Evolutionary conservation across 768 basidiomycete species (phyloP), one percentile per base, ranked within the genome.

Genomic region (Boletus speciosus): DNA sequence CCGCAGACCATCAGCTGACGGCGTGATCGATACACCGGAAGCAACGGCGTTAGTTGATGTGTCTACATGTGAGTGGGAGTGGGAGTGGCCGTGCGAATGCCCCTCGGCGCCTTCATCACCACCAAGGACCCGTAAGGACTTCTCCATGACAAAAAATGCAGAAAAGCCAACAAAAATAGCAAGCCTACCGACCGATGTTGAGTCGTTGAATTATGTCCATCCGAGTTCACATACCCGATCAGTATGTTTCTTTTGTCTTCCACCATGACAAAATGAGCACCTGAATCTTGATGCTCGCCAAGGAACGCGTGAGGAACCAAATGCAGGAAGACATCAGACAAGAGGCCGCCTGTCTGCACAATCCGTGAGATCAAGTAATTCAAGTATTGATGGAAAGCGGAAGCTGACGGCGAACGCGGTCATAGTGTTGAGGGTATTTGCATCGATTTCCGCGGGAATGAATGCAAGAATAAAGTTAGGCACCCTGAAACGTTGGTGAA

Each of bases 391-490:
- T 49, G 29, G 53, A 46, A 59, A 40, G 40, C 40, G 49, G 52
- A 55, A 47, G 68, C 86, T 69, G 68, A 90, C 89, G 56, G 93
- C 93, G 68, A 94, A 94, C 6, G 93, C 90, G 34, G 92, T 94
- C 92, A 94, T 94, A 12, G 90, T 93, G 64, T 94, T 94, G 54
- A 95, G 79, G 41, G 91, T 93, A 68, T 90, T 78, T 15, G 80
- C 78, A 70, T 87, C 85, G 65, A 96, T 92, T 68, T 93, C 78
- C 49, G 89, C 88, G 29, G 93, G 93, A 61, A 96, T 95, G 68
- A 95, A 93, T 6, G 90, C 90, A 49, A 97, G 86, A 58, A 97
- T 93, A 63, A 97, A 90, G 74, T 97, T 97, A 46, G 93, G 93
- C 53, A 95, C 83, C 36, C 92, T 94, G 66, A 57, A 55, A 66